Evolutionary conservation across 306 rosid species (phyloP).

Genomic region (Vigna mungo): DNA sequence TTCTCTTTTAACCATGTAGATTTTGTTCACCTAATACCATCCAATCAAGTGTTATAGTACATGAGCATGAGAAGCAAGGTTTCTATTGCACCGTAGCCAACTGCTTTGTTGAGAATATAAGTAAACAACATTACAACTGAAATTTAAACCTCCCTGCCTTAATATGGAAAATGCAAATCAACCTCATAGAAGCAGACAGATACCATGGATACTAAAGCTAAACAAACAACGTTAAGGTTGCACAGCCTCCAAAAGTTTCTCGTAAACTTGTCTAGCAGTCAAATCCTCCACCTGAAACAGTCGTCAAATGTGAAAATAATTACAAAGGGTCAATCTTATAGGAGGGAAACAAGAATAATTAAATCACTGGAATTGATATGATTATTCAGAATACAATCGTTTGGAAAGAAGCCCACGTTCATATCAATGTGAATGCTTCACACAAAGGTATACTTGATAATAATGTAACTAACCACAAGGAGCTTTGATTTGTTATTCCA

Average conservation of each 20-base stretch:
- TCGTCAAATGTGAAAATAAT: slow-evolving; percentile 21
- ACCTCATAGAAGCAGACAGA: slow-evolving; percentile 7
- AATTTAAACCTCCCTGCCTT: slow-evolving; percentile 21
- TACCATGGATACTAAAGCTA: slow-evolving; percentile 1
- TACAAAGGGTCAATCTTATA: slow-evolving; percentile 1
- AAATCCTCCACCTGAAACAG: slow-evolving; percentile 90
- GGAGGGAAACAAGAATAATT: slow-evolving; percentile 7
- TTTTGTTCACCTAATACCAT: background rate
- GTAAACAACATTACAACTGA: background rate
- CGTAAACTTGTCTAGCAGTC: slow-evolving; percentile 95
- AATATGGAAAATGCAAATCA: slow-evolving; percentile 19
- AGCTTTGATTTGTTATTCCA: slow-evolving; percentile 99
- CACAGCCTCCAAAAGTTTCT: slow-evolving; percentile 94
- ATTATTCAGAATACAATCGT: slow-evolving; percentile 18
- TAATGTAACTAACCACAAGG: slow-evolving; percentile 79
- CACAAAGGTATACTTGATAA: background rate
- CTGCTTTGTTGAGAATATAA: background rate
- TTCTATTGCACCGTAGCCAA: slow-evolving; percentile 11
- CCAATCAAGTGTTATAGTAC: background rate
- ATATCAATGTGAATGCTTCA: slow-evolving; percentile 5
- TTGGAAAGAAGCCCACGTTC: background rate
- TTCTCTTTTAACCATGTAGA: background rate
- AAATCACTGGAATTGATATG: background rate
- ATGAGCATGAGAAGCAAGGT: background rate
- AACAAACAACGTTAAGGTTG: slow-evolving; percentile 66